phyloP scores from a whole-genome alignment of 2,329 filamentous ascomycete genomes.

The Didymella pomorum region DNA sequence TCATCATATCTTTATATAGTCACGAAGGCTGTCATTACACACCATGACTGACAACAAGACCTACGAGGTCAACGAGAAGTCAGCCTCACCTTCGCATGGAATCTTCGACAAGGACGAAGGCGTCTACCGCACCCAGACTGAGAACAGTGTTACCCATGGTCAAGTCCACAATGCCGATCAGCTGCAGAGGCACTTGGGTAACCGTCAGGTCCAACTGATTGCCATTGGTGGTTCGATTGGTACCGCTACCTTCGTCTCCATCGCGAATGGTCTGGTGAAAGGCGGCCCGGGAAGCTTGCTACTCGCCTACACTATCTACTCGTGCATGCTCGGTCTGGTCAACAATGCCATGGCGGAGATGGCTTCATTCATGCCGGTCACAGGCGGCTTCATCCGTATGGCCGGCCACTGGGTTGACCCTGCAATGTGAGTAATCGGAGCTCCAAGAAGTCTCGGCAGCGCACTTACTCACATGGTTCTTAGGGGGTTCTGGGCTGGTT shows the following conservation, averaged over 20 bases:
- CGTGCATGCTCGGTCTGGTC: conserved; percentile 52
- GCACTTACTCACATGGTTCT: not conserved
- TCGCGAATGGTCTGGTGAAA: not conserved
- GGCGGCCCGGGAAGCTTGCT: not conserved
- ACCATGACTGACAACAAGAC: not conserved
- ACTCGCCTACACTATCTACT: conserved; percentile 51
- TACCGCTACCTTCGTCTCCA: conserved; percentile 63
- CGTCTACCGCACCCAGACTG: not conserved
- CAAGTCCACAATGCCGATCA: conserved; percentile 33
- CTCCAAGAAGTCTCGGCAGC: not conserved
- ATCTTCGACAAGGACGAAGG: not conserved
- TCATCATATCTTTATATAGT: not conserved
- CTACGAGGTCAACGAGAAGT: not conserved
- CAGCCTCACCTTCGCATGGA: not conserved
- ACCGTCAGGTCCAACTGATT: conserved; percentile 46
- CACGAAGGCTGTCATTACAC: not conserved
- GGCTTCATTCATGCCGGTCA: conserved; percentile 66
- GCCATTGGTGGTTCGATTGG: conserved; percentile 46
- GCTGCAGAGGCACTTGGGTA: conserved; percentile 55
- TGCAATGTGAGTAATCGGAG: conserved; percentile 52
- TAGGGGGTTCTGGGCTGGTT: not conserved
- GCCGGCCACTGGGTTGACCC: conserved; percentile 68
- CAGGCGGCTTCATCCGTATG: conserved; percentile 68
- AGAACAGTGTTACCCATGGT: conserved; percentile 3
- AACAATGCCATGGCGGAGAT: conserved; percentile 72